These are phyloP conservation scores for Fraxinus quadrangulata DNA, from an alignment of 257 asterid species.

Conservation along the genomic window DNA sequence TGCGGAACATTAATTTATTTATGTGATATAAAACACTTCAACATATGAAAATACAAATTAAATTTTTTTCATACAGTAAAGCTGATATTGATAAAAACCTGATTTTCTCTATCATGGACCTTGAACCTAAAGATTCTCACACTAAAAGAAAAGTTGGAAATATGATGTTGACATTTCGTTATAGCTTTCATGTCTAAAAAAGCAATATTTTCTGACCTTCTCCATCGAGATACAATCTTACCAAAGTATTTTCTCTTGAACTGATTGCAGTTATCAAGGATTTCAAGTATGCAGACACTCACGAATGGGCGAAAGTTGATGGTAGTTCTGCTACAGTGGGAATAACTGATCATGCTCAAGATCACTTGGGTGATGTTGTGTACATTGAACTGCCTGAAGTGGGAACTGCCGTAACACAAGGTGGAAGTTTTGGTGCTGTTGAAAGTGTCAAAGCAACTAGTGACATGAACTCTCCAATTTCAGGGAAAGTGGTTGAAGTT, in stretches of 20 bases:
- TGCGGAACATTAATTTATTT: background rate
- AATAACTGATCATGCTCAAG: conserved; percentile 93
- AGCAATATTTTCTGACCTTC: background rate
- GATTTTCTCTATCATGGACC: background rate
- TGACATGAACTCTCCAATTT: conserved; percentile 87
- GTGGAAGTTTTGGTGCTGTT: conserved; percentile 87
- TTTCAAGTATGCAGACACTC: conserved; percentile 85
- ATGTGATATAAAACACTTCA: background rate
- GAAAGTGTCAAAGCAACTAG: conserved; percentile 98
- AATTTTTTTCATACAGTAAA: background rate
- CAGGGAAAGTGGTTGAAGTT: conserved; percentile 82
- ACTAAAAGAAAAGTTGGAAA: background rate
- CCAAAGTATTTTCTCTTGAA: conserved; percentile 8
- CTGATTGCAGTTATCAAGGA: conserved; percentile 72
- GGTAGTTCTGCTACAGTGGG: conserved; percentile 82
- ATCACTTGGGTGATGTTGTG: conserved; percentile 94
- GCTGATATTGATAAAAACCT: background rate
- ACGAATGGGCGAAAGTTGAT: conserved; percentile 91
- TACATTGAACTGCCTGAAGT: conserved; percentile 85
- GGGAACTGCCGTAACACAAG: conserved; percentile 68
- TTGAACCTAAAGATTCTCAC: background rate
- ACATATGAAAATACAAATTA: background rate
- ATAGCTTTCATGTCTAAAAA: background rate
- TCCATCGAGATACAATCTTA: background rate
- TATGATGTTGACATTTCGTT: background rate